Evolutionary conservation across 495 filamentous ascomycete species (phyloP).

Genomic region (Letharia lupina): DNA sequence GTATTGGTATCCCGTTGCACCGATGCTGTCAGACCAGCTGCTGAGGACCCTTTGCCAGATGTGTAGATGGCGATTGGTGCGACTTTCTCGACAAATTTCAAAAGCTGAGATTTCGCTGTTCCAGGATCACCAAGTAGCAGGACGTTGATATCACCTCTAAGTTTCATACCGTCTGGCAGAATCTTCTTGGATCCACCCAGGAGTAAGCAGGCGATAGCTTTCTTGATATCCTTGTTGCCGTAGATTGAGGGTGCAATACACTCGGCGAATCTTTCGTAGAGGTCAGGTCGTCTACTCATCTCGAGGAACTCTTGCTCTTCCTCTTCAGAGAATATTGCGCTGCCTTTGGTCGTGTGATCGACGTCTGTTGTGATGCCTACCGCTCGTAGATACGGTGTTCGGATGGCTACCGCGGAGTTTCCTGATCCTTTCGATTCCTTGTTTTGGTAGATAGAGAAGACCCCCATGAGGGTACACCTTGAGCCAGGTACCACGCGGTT

Average conservation of each 20-base stretch:
- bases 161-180: conserved; percentile 94
- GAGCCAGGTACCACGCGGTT: conserved; percentile 96
- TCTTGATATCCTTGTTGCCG: conserved; percentile 94
- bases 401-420: conserved; percentile 77
- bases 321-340: conserved; percentile 79
- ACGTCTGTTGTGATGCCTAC: conserved; percentile 86
- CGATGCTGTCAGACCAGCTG: conserved; percentile 94
- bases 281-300: conserved; percentile 79
- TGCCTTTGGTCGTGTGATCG: conserved; percentile 83
- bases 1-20: conserved; percentile 89
- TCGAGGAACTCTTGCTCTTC: conserved; percentile 98
- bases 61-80: conserved; percentile 98
- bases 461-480: conserved; percentile 88
- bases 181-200: conserved; percentile 98
- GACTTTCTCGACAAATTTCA: conserved; percentile 96
- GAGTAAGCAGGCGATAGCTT: conserved; percentile 91
- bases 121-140: conserved; percentile 94
- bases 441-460: conserved; percentile 94
- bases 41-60: conserved; percentile 96
- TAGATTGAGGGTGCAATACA: conserved; percentile 98
- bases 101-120: conserved; percentile 94
- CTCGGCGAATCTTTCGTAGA: conserved; percentile 81
- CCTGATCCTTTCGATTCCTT: conserved; percentile 76
- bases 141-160: conserved; percentile 98
- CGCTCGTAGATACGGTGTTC: conserved; percentile 92